These are phyloP conservation scores for Calonectria hawksworthii DNA, from an alignment of 2,329 filamentous ascomycete species.

Conservation along the genomic window DNA sequence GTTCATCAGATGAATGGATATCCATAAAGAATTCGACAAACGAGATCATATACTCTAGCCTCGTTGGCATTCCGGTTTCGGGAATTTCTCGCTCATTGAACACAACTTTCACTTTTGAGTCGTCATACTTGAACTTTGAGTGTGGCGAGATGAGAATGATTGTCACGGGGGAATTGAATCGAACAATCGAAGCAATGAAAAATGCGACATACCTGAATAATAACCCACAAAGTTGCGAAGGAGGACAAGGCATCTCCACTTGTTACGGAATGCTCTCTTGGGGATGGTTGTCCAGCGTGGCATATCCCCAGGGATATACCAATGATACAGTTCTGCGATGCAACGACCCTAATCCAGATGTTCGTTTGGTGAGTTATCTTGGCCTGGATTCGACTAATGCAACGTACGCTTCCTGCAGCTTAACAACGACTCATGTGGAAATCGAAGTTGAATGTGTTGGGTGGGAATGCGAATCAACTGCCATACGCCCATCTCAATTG, in stretches of 20 bases:
- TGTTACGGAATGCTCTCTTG: not conserved
- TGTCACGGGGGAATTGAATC: too few relatives aligned
- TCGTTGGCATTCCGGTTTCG: constrained; percentile 11
- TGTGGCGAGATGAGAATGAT: not conserved
- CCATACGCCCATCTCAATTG: constrained; percentile 3
- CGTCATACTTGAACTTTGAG: constrained; percentile 17
- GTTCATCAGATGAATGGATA: constrained; percentile 11
- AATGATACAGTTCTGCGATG: not conserved
- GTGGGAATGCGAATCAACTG: constrained; percentile 6
- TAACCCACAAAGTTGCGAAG: not conserved
- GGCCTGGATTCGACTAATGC: not conserved
- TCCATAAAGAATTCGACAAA: not conserved
- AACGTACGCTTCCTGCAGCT: not conserved
- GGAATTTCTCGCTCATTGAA: not conserved
- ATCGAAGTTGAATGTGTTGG: constrained; percentile 13
- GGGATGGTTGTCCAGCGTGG: not conserved
- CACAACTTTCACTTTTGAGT: constrained; percentile 14
- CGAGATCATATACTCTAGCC: not conserved
- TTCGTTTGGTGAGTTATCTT: not conserved
- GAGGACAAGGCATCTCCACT: not conserved
- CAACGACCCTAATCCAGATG: not conserved
- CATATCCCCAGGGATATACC: not conserved
- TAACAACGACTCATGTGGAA: constrained; percentile 14
- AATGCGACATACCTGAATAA: not conserved
- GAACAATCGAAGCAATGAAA: not conserved